A percentile compares a stretch with the other conserved stretches of the same genome.
These are phyloP conservation scores for Cyberlindnera subsufficiens DNA, from an alignment of 805 yeast species.

Conservation along the genomic window DNA sequence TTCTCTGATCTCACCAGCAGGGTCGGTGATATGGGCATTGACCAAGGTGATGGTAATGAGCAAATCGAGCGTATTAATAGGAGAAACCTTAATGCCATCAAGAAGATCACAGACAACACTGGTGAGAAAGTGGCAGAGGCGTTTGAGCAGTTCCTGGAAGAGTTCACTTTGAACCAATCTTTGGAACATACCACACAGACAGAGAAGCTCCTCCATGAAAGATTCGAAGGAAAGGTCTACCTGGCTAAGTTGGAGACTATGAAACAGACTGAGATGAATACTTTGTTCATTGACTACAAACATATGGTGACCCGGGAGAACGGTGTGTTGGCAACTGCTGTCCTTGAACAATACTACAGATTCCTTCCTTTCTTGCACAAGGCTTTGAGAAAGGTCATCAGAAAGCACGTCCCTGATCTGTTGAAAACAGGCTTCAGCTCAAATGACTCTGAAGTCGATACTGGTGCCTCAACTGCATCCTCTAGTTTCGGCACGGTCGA, in stretches of 20 bases:
- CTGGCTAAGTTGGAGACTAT: slow-evolving; percentile 76
- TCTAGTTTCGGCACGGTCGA: slow-evolving; percentile 49
- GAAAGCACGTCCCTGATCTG: slow-evolving; percentile 68
- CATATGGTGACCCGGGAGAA: slow-evolving; percentile 73
- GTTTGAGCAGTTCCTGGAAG: slow-evolving; percentile 78
- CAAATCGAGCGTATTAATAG: slow-evolving; percentile 34
- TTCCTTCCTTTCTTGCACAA: slow-evolving; percentile 78
- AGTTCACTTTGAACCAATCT: slow-evolving; percentile 39
- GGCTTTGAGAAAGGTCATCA: slow-evolving; percentile 70
- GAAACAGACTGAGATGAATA: slow-evolving; percentile 67
- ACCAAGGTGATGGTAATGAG: slow-evolving; percentile 7
- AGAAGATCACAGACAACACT: slow-evolving; percentile 83
- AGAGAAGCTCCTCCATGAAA: slow-evolving; percentile 28
- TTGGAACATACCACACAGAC: slow-evolving; percentile 25
- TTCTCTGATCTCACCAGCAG: slow-evolving; percentile 21
- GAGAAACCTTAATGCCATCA: slow-evolving; percentile 62
- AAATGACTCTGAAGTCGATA: slow-evolving; percentile 20
- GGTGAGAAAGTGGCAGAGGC: slow-evolving; percentile 93
- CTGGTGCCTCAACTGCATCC: slow-evolving; percentile 29
- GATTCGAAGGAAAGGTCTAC: slow-evolving; percentile 55
- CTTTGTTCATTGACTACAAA: slow-evolving; percentile 79
- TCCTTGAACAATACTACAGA: slow-evolving; percentile 86
- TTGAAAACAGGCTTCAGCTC: slow-evolving; percentile 37
- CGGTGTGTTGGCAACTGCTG: slow-evolving; percentile 85
- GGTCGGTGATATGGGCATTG: slow-evolving; percentile 4